A percentile compares a stretch with the other conserved stretches of the same genome.
Conservation (phyloP, 2,329 filamentous ascomycete species). For the Lomentospora prolificans region DNA sequence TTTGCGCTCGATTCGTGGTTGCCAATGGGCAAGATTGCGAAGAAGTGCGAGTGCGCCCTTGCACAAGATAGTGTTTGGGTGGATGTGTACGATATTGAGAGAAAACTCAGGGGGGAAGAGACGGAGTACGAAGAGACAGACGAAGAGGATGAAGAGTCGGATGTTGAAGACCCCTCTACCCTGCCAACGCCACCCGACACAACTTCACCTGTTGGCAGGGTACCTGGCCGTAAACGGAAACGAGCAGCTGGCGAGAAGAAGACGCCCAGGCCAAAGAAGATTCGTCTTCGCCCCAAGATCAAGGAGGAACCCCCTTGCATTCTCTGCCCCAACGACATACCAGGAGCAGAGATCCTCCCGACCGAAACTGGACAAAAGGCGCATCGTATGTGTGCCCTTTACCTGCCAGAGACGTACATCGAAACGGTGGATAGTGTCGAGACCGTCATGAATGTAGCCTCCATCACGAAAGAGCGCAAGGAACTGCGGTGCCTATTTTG, state of each 20-base stretch:
- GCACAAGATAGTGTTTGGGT: slow-evolving; percentile 98
- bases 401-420: slow-evolving; percentile 86
- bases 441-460: slow-evolving; percentile 65
- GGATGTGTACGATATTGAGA: slow-evolving; percentile 90
- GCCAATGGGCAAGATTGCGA: slow-evolving; percentile 87
- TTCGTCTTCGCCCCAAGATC: slow-evolving; percentile 65
- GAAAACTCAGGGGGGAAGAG: slow-evolving; percentile 81
- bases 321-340: slow-evolving; percentile 84
- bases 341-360: slow-evolving; percentile 68
- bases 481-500: slow-evolving; percentile 94
- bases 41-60: slow-evolving; percentile 91
- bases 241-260: slow-evolving; percentile 17
- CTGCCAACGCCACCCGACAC: slow-evolving; percentile 71
- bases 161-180: slow-evolving; percentile 52
- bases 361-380: slow-evolving; percentile 83
- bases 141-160: slow-evolving; percentile 56
- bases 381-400: slow-evolving; percentile 80
- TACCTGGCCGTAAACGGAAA: slow-evolving; percentile 50
- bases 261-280: slow-evolving; percentile 47
- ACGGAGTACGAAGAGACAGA: slow-evolving; percentile 76
- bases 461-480: slow-evolving; percentile 75
- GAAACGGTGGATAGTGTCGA: slow-evolving; percentile 62
- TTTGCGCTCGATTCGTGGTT: slow-evolving; percentile 95
- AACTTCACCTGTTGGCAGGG: slow-evolving; percentile 48
- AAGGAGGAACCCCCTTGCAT: slow-evolving; percentile 74